phyloP scores from a whole-genome alignment of 306 rosid genomes.

The Fragaria iinumae region DNA sequence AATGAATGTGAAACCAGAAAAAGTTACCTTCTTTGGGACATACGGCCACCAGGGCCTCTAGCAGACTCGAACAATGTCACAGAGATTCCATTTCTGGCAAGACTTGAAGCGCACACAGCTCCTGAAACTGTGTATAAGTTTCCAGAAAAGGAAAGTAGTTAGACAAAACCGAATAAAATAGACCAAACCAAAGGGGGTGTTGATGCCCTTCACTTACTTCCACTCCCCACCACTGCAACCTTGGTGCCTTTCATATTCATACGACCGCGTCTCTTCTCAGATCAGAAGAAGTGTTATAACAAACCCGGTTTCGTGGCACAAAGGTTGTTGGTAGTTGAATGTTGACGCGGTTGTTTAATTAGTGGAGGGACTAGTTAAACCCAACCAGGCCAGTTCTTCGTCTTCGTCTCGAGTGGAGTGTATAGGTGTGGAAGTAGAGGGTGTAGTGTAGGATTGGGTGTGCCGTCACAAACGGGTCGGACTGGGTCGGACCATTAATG shows the following conservation, averaged over 20 bases:
- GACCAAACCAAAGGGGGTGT: not conserved
- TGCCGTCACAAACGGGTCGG: not conserved
- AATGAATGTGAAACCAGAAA: not conserved
- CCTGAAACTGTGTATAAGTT: constrained; percentile 59
- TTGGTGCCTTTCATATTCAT: constrained; percentile 46
- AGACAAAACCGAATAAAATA: not conserved
- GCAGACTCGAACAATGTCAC: constrained; percentile 86
- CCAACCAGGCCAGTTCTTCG: not conserved
- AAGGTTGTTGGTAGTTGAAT: not conserved
- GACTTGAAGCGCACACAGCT: constrained; percentile 81
- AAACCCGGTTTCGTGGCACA: not conserved
- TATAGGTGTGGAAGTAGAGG: too few species aligned
- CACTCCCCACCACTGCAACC: constrained; percentile 80
- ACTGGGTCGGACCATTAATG: constrained; percentile 4
- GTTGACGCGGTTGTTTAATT: not conserved
- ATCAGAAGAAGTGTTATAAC: not conserved
- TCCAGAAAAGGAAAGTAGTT: not conserved
- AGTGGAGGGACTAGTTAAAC: not conserved
- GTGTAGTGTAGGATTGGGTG: not conserved
- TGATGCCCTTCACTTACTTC: constrained; percentile 45
- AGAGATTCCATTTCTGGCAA: constrained; percentile 69
- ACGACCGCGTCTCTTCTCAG: not conserved
- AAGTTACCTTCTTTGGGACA: constrained; percentile 77
- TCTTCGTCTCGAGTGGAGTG: not conserved
- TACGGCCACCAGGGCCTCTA: constrained; percentile 95